Evolutionary conservation across 192 early-diverging fungal genomes (phyloP), one percentile per base, ranked within the genome.

Genomic region (Entophlyctis luteolus): DNA sequence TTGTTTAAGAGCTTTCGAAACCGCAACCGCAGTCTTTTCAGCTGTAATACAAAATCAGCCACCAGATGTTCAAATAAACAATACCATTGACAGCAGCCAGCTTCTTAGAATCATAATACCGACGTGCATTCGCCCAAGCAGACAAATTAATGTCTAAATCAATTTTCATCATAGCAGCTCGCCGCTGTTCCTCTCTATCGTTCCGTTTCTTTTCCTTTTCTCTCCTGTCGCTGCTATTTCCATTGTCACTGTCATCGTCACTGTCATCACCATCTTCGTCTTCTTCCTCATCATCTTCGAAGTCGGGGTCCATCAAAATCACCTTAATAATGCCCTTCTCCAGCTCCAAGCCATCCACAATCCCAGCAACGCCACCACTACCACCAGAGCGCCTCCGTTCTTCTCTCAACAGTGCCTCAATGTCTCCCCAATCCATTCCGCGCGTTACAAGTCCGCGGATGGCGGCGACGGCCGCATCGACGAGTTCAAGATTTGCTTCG

Each of bases 401-500:
- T 33, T 94, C 91, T 31, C 79, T 75, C 1, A 99, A 86, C 33
- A 96, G 76, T 57, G 94, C 89, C 50, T 88, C 90, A 4, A 99
- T 78, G 73, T 99, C 97, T 59, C 82, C 80, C 97, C 97, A 99
- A 73, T 97, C 95, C 89, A 98, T 95, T 3, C 93, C 91, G 25
- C 85, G 85, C 4, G 92, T 92, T 4, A 97, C 85, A 29, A 92
- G 94, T 69, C 87, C 86, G 32, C 94, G 84, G 63, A 96, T 88
- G 45, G 95, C 89, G 62, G 83, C 74, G 54, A 99, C 90, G 0
- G 93, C 87, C 42, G 89, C 86, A 57, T 98, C 96, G 0, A 96
- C 93, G 67, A 88, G 77, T 32, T 89, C 84, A 52, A 93, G 69
- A 62, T 93, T 93, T 29, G 72, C 62, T 65, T 98, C 93, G 52